Evolutionary conservation across 1,284 basidiomycete genomes (phyloP), one percentile per base, ranked within the genome.

Genomic region (Ustilago tritici): DNA sequence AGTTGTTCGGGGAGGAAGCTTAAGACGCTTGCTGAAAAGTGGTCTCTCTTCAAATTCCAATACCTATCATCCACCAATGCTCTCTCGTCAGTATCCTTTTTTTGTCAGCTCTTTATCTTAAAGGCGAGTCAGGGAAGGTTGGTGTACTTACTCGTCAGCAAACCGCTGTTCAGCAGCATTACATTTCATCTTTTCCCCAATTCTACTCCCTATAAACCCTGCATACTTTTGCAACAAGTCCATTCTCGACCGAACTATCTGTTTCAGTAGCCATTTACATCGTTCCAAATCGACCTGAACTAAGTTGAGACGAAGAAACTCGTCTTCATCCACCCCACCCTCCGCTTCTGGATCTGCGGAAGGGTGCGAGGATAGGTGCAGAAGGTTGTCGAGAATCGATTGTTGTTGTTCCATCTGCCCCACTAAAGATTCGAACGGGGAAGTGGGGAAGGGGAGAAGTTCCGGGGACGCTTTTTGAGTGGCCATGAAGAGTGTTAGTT

Each of bases 241-340:
- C 31, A 85, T 61, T 7, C 84, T 64, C 1, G 65, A 49, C 4
- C 84, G 65, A 23, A 85, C 55, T 36, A 81, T 80, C 41, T 76
- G 70, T 34, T 79, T 76, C 15, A 86, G 50, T 17, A 86, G 65
- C 84, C 84, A 86, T 17, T 78, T 78, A 28, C 75, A 70, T 6
- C 84, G 59, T 56, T 86, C 84, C 31, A 84, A 62, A 75, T 86
- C 84, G 12, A 86, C 74, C 59, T 80, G 78, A 17, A 86, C 84
- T n/a, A 85, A 59, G 49, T 75, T 79, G 28, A 86, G 70, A 0
- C 84, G 78, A 32, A 86, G 55, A 47, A 81, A 80, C 49, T 86
- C 84, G 50, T 86, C 84, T 15, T 85, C 84, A 31, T 71, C 65
- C 15, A 65, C 36, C 19, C 58, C 73, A 4, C 10, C 60, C 7